Percentiles rank a stretch among this genome's conserved stretches.
Conservation (phyloP, 2,329 filamentous ascomycete species). For the Teratosphaeriaceae sp. region DNA sequence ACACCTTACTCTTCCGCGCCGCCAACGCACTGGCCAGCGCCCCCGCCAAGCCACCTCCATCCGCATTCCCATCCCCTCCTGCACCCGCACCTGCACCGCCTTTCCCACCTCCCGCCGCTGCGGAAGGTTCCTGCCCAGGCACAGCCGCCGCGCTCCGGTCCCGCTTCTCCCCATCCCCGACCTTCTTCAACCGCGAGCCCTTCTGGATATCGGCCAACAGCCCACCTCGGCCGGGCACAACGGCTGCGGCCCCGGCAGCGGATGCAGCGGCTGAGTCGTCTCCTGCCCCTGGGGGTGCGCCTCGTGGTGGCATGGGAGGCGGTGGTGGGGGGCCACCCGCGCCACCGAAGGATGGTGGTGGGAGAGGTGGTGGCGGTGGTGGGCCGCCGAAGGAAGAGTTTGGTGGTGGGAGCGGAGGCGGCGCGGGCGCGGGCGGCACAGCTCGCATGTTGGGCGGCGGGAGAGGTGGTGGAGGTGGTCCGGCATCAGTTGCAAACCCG, state of each 20-base stretch:
- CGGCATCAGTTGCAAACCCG: slow-evolving; percentile 30
- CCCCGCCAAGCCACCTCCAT: slow-evolving; percentile 36
- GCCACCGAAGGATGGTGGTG: slow-evolving; percentile 26
- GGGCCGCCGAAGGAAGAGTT: slow-evolving; percentile 34
- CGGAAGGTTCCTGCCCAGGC: slow-evolving; percentile 47
- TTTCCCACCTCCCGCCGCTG: slow-evolving; percentile 40
- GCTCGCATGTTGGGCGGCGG: slow-evolving; percentile 8
- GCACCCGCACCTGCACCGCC: slow-evolving; percentile 37
- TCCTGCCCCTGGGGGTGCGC: slow-evolving; percentile 35
- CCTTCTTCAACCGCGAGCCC: slow-evolving; percentile 62
- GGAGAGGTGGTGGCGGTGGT: slow-evolving; percentile 44
- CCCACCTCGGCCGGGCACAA: slow-evolving; percentile 46
- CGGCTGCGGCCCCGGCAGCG: slow-evolving; percentile 42
- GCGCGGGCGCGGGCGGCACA: slow-evolving; percentile 20
- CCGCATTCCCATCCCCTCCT: slow-evolving; percentile 50
- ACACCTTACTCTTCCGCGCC: slow-evolving; percentile 88
- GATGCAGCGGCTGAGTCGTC: slow-evolving; percentile 42
- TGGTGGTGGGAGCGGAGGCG: slow-evolving; percentile 37
- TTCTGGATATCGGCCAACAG: slow-evolving; percentile 67
- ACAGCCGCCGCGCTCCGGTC: slow-evolving; percentile 63
- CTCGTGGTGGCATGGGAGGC: slow-evolving; percentile 30
- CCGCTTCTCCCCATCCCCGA: slow-evolving; percentile 61
- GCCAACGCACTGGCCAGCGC: slow-evolving; percentile 74
- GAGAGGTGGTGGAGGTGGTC: slow-evolving; percentile 29
- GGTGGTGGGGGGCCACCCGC: slow-evolving; percentile 34